Conservation (phyloP, 495 filamentous ascomycete genomes). For the Achaetomiella virescens region DNA sequence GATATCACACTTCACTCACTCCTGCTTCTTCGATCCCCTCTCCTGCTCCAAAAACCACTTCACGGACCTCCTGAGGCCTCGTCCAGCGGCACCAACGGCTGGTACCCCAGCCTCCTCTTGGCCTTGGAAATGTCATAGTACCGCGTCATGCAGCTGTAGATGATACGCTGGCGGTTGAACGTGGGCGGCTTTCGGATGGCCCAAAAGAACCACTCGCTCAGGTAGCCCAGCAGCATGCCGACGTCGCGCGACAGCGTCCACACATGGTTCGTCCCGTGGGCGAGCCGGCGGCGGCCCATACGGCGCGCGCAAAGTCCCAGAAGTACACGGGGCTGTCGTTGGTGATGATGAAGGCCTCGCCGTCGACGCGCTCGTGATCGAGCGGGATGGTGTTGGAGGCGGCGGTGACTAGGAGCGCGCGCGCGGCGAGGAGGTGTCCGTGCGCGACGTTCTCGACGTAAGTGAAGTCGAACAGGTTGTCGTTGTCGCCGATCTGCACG, state of each 20-base stretch:
- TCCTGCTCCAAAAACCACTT: conserved; percentile 56
- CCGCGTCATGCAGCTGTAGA: conserved; percentile 74
- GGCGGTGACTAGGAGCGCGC: conserved; percentile 60
- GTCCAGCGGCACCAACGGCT: conserved; percentile 63
- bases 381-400: conserved; percentile 52
- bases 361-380: conserved; percentile 76
- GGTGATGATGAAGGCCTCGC: conserved; percentile 92
- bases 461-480: conserved; percentile 83
- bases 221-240: conserved; percentile 56
- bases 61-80: conserved; percentile 70
- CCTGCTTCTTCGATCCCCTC: conserved; percentile 22
- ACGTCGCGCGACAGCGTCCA: conserved; percentile 62
- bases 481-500: conserved; percentile 82
- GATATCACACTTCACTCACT: neutral
- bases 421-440: conserved; percentile 65
- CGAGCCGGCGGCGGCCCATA: conserved; percentile 71
- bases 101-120: conserved; percentile 67
- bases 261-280: conserved; percentile 57
- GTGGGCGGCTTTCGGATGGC: conserved; percentile 67
- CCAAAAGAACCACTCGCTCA: conserved; percentile 63
- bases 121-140: conserved; percentile 87
- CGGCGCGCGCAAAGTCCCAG: conserved; percentile 81
- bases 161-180: conserved; percentile 66
- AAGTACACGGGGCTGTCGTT: conserved; percentile 91
- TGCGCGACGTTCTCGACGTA: conserved; percentile 75